Conservation (phyloP, 805 yeast species). For the Cyberlindnera veronae region DNA sequence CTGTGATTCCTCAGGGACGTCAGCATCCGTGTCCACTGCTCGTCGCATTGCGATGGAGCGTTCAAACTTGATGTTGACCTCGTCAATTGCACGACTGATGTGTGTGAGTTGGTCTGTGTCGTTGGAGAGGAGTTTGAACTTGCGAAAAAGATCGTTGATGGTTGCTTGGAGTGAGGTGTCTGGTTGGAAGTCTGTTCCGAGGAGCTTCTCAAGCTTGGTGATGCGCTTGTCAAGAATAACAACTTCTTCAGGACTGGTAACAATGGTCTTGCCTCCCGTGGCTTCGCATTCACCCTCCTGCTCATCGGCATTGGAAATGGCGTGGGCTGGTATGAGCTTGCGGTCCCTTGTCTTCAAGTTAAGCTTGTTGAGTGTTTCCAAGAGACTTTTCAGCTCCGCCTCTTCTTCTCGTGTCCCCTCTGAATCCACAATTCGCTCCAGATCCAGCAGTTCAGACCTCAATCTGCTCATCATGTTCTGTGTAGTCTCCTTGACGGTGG, state of each 20-base stretch:
- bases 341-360: slow-evolving; percentile 14
- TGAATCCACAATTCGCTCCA: slow-evolving; percentile 22
- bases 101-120: slow-evolving; percentile 22
- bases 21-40: slow-evolving; percentile 16
- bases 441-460: slow-evolving; percentile 37
- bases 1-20: slow-evolving; percentile 23
- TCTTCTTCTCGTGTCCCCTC: slow-evolving; percentile 13
- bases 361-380: slow-evolving; percentile 17
- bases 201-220: slow-evolving; percentile 15
- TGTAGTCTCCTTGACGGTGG: slow-evolving; percentile 33
- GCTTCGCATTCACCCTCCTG: background rate
- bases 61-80: slow-evolving; percentile 29
- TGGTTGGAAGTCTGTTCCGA: slow-evolving; percentile 16
- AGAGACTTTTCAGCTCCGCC: slow-evolving; percentile 23
- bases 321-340: slow-evolving; percentile 4
- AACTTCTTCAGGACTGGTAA: slow-evolving; percentile 7
- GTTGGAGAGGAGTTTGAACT: slow-evolving; percentile 27
- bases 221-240: slow-evolving; percentile 16
- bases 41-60: slow-evolving; percentile 24
- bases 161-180: slow-evolving; percentile 24
- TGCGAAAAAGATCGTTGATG: slow-evolving; percentile 30
- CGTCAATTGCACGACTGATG: slow-evolving; percentile 23
- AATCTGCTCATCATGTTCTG: slow-evolving; percentile 37
- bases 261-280: background rate
- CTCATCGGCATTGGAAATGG: background rate